Evolutionary conservation across 2,329 filamentous ascomycete species (phyloP), one percentile per base, ranked within the genome.

Genomic region (Westerdykella ornata): DNA sequence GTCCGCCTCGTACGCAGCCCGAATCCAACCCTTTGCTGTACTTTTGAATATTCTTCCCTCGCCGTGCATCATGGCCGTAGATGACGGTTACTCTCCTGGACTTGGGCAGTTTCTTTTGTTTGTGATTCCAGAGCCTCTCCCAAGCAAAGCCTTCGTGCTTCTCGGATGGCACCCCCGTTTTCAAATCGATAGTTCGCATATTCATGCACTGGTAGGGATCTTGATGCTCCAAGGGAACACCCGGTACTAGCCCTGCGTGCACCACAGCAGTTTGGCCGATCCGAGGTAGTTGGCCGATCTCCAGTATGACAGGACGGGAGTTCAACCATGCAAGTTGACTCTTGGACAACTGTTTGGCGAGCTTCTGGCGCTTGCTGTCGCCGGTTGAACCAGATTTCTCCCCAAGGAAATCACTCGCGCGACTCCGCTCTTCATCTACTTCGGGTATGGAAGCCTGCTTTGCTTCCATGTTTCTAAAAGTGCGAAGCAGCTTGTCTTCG

Each of bases 11-110:
- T 3, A 87, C 80, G 62, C 92, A 97, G 0, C 81, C 83, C 0
- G 84, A 85, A 65, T 97, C 92, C 35, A 97, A 71, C 0, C 92
- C 92, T 57, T 88, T 86, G 3, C 83, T 85, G 65, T 86, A 94
- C 37, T 76, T 72, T 37, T 78, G 65, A 14, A 84, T 66, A 56
- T 77, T 75, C 18, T 94, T 74, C 0, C 88, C 88, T 2, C 69
- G 68, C 55, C 82, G 81, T 16, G 87, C 78, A 61, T 96, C 87
- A 61, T 97, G 90, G 4, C 89, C 89, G 65, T 94, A 96, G 43
- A 94, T 75, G 33, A 92, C 82, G 1, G 85, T 87, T 31, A 72
- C 77, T 8, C 76, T 71, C 17, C 63, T 56, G 6, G 56, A 38
- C 12, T 39, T 60, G 40, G 17, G 60, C n/a, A 63, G 48, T 38